phyloP scores from a whole-genome alignment of 495 filamentous ascomycete species.

The Penicillium riverlandense region DNA sequence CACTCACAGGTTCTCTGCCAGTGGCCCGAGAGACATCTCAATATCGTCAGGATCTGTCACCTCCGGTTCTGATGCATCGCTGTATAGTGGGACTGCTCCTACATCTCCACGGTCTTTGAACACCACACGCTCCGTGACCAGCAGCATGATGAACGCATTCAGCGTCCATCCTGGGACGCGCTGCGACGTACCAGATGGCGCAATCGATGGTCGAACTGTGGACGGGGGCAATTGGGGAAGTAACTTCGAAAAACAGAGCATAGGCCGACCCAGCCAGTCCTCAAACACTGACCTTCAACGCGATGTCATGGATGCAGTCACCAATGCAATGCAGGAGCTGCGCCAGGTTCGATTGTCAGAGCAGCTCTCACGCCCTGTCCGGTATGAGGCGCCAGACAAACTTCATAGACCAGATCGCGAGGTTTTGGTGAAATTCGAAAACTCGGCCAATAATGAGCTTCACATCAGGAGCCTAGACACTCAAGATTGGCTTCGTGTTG shows the following conservation, averaged over 20 bases:
- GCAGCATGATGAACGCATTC: background rate
- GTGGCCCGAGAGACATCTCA: conserved; percentile 3
- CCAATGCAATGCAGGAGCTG: conserved; percentile 24
- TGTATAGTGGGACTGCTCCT: background rate
- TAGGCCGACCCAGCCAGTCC: background rate
- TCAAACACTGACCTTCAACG: conserved; percentile 1
- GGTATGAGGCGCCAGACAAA: conserved; percentile 23
- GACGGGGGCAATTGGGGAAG: conserved; percentile 2
- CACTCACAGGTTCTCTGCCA: background rate
- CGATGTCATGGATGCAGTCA: conserved; percentile 18
- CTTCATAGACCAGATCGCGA: conserved; percentile 21
- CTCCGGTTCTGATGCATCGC: conserved; percentile 14
- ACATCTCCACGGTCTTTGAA: conserved; percentile 4
- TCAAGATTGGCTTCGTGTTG: conserved; percentile 32
- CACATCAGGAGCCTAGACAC: conserved; percentile 19
- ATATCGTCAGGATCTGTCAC: conserved; percentile 13
- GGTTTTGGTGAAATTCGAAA: conserved; percentile 15
- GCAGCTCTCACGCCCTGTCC: conserved; percentile 20
- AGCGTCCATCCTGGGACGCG: background rate
- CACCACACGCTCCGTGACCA: background rate
- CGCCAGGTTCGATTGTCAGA: conserved; percentile 21
- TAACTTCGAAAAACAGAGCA: conserved; percentile 1
- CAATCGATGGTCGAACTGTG: conserved; percentile 2
- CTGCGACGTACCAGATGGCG: conserved; percentile 1
- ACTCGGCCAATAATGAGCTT: conserved; percentile 16